Percentiles rank a stretch among this genome's conserved stretches.
Evolutionary conservation across 805 yeast species (phyloP).

Genomic region (Wickerhamomyces bovis): DNA sequence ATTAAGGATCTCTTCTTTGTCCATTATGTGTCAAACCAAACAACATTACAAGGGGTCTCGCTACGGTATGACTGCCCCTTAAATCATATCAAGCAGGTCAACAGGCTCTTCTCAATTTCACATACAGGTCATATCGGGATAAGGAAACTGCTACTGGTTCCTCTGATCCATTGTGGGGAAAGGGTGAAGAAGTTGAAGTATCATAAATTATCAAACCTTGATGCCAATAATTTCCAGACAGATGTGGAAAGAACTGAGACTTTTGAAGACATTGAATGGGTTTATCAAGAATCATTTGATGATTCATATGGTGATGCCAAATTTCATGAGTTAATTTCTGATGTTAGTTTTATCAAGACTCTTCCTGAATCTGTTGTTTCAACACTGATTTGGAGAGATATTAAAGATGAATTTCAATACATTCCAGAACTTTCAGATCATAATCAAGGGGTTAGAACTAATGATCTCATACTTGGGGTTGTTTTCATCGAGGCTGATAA

Average conservation of each 20-base stretch:
- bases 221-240: neutral
- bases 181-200: neutral
- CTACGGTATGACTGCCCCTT: conserved; percentile 2
- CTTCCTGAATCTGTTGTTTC: conserved; percentile 1
- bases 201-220: neutral
- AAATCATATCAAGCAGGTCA: neutral
- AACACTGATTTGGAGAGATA: neutral
- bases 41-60: conserved; percentile 4
- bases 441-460: neutral
- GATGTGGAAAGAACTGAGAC: neutral
- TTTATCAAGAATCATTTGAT: neutral
- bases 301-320: neutral
- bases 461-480: neutral
- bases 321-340: neutral
- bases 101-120: neutral
- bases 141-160: conserved; percentile 1
- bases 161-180: neutral
- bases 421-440: neutral
- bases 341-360: neutral
- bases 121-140: conserved; percentile 1
- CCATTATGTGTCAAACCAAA: conserved; percentile 3
- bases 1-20: conserved; percentile 1
- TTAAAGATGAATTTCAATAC: neutral
- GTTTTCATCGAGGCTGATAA: neutral
- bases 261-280: too few species aligned